Evolutionary conservation across 2,329 filamentous ascomycete genomes (phyloP), one percentile per base, ranked within the genome.

Genomic region (Aspergillus thermomutatus): DNA sequence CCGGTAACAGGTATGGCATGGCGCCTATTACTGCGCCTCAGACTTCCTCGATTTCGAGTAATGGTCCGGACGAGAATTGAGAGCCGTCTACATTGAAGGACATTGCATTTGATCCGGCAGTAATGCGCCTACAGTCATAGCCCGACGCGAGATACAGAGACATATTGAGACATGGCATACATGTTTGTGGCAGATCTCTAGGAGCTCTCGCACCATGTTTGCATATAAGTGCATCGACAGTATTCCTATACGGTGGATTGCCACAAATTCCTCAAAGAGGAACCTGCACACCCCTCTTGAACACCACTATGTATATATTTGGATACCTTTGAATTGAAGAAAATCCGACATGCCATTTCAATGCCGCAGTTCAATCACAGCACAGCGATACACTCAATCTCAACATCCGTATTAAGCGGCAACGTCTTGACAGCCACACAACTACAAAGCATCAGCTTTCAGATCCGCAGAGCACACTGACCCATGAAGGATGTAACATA

Each of bases 391-490:
- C 87, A 90, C 82, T 96, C 91, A 72, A 96, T 94, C 82, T 96
- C 92, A 25, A 96, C 87, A 58, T 91, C 87, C 45, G 92, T 91
- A 55, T 87, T 87, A 82, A 92, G 91, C 59, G 92, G 92, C 62
- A 96, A 83, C 66, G 90, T 86, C 82, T 94, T 92, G 63, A 95
- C 92, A 4, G 91, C 91, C 53, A 96, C 91, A 72, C 91, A 96
- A 28, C 67, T 72, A 58, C 11, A 6, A 19, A 37, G 6, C 25
- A 23, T 14, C 14, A 48, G 40, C 3, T 48, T 28, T 50, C 47
- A 40, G 6, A 27, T 26, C 31, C 28, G n/a, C 43, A 10, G 10
- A 26, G 10, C 11, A 41, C 21, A 40, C 4, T 1, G 21, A 53
- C 2, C 3, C 23, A n/a, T 17, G 27, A 19, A 19, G 23, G 25